Percentiles rank a stretch among this genome's conserved stretches.
These are phyloP conservation scores for Basidiobolus meristosporus DNA, from an alignment of 371 early-diverging fungal genomes.

Conservation along the genomic window DNA sequence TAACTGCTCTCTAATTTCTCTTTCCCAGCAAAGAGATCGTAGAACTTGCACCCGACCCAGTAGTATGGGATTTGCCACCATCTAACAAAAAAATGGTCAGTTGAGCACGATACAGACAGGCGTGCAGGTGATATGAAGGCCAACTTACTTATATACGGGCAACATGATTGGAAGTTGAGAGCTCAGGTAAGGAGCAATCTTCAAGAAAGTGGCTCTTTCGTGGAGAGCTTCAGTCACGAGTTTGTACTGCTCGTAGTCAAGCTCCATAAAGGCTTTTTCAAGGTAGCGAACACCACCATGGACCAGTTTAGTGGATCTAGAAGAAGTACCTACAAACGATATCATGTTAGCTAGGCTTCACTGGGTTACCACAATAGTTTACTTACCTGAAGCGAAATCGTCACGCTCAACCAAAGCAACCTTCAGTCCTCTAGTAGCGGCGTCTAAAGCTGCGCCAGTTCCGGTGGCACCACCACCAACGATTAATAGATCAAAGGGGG, in stretches of 20 bases:
- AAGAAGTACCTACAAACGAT: constrained; percentile 57
- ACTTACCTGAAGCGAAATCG: constrained; percentile 86
- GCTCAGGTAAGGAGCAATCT: constrained; percentile 91
- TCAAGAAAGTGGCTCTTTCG: constrained; percentile 88
- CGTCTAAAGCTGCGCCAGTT: constrained; percentile 92
- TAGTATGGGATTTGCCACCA: constrained; percentile 96
- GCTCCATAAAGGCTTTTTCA: constrained; percentile 91
- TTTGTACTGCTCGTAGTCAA: constrained; percentile 93
- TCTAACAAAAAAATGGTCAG: constrained; percentile 14
- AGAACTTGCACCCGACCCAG: constrained; percentile 90
- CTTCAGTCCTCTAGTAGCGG: constrained; percentile 87
- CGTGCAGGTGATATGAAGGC: neutral
- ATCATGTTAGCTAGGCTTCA: neutral
- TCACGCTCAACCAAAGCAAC: constrained; percentile 95
- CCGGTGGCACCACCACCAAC: constrained; percentile 99
- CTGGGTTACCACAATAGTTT: neutral
- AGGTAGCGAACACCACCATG: constrained; percentile 99
- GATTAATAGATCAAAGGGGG: constrained; percentile 75
- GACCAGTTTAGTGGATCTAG: constrained; percentile 94
- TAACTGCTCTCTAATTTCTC: constrained; percentile 79
- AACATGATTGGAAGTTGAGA: constrained; percentile 90
- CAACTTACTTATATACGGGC: constrained; percentile 69
- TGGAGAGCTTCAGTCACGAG: constrained; percentile 93
- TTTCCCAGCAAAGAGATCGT: constrained; percentile 85
- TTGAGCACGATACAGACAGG: neutral